These are phyloP conservation scores for Dendrobium chrysotoxum DNA, from an alignment of 106 monocot species.

Conservation along the genomic window DNA sequence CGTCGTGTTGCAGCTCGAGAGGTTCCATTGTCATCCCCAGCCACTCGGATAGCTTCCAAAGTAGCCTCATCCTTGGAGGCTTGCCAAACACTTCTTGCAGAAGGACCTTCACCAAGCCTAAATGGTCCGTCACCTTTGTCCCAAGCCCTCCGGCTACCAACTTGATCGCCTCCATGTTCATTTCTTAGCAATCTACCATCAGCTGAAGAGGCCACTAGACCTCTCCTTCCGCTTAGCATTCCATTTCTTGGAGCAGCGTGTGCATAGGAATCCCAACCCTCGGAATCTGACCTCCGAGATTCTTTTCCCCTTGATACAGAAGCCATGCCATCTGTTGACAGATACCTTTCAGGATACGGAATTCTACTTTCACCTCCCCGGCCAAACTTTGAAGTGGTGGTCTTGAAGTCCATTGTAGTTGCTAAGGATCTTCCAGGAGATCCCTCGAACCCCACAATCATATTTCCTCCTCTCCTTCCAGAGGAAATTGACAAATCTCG, in stretches of 20 bases:
- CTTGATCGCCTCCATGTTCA: constrained; percentile 44
- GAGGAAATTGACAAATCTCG: constrained; percentile 57
- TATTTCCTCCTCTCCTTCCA: constrained; percentile 45
- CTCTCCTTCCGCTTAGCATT: no score
- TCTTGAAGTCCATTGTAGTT: constrained; percentile 73
- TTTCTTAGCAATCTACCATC: constrained; percentile 10
- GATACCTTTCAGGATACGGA: no score
- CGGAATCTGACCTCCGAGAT: no score
- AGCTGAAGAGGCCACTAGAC: background rate
- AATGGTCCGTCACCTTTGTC: constrained; percentile 80
- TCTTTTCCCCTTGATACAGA: constrained; percentile 44
- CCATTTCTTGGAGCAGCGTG: constrained; percentile 37
- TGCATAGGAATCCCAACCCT: no score
- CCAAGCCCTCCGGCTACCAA: constrained; percentile 64
- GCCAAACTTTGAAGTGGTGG: constrained; percentile 52
- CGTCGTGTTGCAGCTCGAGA: constrained; percentile 26
- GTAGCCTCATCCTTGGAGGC: constrained; percentile 99
- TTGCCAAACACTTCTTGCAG: constrained; percentile 99
- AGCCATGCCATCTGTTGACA: constrained; percentile 39
- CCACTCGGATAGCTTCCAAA: constrained; percentile 91
- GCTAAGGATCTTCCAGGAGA: constrained; percentile 57
- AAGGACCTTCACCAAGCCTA: constrained; percentile 92
- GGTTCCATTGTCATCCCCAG: constrained; percentile 79
- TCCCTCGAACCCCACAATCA: constrained; percentile 62
- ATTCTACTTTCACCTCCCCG: constrained; percentile 38